Base-by-base conservation (phyloP, 495 filamentous ascomycete species). In the Aspergillus cavernicola region DNA sequence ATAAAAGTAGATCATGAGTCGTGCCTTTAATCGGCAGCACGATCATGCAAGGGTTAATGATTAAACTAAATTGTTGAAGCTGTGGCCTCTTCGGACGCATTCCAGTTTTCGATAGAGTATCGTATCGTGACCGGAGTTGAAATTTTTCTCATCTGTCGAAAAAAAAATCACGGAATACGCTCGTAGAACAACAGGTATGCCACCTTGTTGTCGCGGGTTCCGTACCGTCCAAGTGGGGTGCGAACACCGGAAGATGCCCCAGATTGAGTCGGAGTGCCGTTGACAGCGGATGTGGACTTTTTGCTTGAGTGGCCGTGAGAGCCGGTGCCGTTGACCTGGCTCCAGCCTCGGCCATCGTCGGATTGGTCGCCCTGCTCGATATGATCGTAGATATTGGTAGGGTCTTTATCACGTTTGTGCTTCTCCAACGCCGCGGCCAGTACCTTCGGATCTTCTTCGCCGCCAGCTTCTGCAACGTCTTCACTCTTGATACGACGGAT, bases 161-260 rank as follows among this genome's bases (percentile, higher is more conserved):
- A 18, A 20, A 36, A n/a, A 16, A 50, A 43, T 67, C 53, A 75
- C 49, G 63, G 66, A 63, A 96, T 82, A 56, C 80, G 84, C 73
- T 96, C 85, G 67, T 98, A 98, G 71, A 98, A 95, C 65, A 98
- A 70, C 54, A 98, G 81, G 70, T 98, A 98, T 12, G 93, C 93
- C 47, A 96, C 92, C 75, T 95, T 96, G 75, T 89, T 95, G 65
- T 97, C 95, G 69, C 86, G 90, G 56, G 87, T 77, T 23, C 80
- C 85, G 58, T 85, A 86, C 67, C 85, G 87, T 39, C 74, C 77
- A 44, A 75, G 59, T 13, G 83, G 80, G 4, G 82, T 82, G 60
- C 78, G 75, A 61, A 86, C 86, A 10, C 80, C 76, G 31, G 82
- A 81, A 11, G 77, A 73, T 22, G 57, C 44, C 8, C 54, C 57